Conservation (phyloP, 495 filamentous ascomycete species). For the Rhypophila decipiens region DNA sequence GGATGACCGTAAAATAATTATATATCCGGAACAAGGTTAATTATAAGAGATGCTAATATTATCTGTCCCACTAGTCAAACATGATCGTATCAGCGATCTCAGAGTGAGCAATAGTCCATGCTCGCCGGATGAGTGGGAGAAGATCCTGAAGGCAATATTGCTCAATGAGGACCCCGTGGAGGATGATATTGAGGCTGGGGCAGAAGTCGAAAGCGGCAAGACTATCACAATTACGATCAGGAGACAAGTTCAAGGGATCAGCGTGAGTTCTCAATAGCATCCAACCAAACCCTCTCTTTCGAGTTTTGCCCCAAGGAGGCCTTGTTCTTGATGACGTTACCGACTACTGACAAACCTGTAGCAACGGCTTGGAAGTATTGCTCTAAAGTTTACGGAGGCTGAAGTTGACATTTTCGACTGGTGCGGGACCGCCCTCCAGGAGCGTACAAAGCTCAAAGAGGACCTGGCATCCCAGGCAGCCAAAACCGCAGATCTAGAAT, state of each 20-base stretch:
- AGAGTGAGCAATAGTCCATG: slow-evolving; percentile 24
- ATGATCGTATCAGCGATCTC: slow-evolving; percentile 24
- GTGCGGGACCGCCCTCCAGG: slow-evolving; percentile 43
- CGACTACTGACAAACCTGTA: too few relatives aligned
- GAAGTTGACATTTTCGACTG: slow-evolving; percentile 69
- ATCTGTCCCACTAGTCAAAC: slow-evolving; percentile 28
- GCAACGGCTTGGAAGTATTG: slow-evolving; percentile 67
- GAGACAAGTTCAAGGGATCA: slow-evolving; percentile 42
- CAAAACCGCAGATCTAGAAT: slow-evolving; percentile 44
- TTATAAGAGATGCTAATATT: too few relatives aligned
- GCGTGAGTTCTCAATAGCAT: slow-evolving; percentile 20
- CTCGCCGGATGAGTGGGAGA: slow-evolving; percentile 39
- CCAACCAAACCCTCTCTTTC: background rate
- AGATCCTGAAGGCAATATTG: slow-evolving; percentile 32
- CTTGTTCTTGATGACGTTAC: too few relatives aligned
- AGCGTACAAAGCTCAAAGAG: slow-evolving; percentile 21
- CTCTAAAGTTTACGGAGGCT: slow-evolving; percentile 54
- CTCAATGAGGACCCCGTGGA: slow-evolving; percentile 26
- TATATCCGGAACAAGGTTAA: too few relatives aligned
- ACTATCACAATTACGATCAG: slow-evolving; percentile 36
- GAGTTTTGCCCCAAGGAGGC: too few relatives aligned
- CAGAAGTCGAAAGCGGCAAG: slow-evolving; percentile 10
- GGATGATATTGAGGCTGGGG: slow-evolving; percentile 37
- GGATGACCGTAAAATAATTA: too few relatives aligned
- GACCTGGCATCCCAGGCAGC: slow-evolving; percentile 40